Conservation (phyloP, 2,329 filamentous ascomycete species). For the Talaromyces piceae region DNA sequence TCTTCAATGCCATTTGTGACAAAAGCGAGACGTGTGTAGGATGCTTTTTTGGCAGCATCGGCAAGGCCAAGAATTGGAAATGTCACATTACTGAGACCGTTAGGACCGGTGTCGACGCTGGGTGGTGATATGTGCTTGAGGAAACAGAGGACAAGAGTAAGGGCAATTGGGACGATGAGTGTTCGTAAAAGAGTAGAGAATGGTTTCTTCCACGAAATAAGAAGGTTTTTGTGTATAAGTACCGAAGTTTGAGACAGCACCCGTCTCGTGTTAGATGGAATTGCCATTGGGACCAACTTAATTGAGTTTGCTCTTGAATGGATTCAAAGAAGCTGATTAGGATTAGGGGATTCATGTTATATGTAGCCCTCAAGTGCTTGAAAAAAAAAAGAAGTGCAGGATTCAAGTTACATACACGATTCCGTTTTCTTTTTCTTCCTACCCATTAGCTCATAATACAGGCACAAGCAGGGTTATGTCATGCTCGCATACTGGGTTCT, state of each 20-base stretch:
- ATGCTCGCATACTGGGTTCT: no score
- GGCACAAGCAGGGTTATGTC: no score
- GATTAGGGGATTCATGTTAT: no score
- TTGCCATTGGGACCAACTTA: not conserved
- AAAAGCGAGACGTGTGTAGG: not conserved
- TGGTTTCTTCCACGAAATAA: slow-evolving; percentile 2
- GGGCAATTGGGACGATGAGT: not conserved
- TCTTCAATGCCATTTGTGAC: slow-evolving; percentile 2
- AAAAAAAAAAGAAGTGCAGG: no score
- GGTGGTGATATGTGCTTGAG: slow-evolving; percentile 1
- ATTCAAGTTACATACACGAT: no score
- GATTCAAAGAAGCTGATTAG: no score
- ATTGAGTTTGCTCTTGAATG: no score
- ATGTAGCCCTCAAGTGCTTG: no score
- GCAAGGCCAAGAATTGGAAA: not conserved
- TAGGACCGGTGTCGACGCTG: not conserved
- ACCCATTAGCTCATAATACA: no score
- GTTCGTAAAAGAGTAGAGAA: slow-evolving; percentile 1
- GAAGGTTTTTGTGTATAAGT: slow-evolving; percentile 3
- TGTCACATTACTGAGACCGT: not conserved
- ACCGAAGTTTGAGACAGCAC: not conserved
- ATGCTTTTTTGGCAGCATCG: not conserved
- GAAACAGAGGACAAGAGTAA: slow-evolving; percentile 2
- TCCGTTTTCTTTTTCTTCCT: no score
- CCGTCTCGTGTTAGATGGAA: not conserved